Evolutionary conservation across 352 stramenopile genomes (phyloP), one percentile per base, ranked within the genome.

Genomic region (Pythium biforme): DNA sequence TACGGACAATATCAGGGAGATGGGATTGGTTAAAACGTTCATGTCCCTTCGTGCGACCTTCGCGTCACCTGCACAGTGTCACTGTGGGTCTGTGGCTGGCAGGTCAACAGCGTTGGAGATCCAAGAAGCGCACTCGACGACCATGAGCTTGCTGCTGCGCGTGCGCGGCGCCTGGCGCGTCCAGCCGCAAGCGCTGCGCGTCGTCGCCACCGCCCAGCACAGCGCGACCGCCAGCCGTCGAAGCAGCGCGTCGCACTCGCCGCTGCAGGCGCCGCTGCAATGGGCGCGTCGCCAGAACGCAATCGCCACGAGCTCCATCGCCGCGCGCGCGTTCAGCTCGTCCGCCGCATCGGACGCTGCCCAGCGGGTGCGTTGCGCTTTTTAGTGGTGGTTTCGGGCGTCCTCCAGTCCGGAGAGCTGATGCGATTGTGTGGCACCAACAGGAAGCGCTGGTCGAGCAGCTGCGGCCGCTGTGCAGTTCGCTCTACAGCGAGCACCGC

Each of bases 401-500:
- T n/a, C n/a, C n/a, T n/a, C n/a, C n/a, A n/a, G n/a, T n/a, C n/a
- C n/a, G n/a, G n/a, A n/a, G n/a, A n/a, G n/a, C n/a, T n/a, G n/a
- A n/a, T n/a, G n/a, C n/a, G n/a, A n/a, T n/a, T n/a, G n/a, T n/a
- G n/a, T n/a, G n/a, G n/a, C n/a, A n/a, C 37, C 15, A 4, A 39
- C 53, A 76, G 33, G 62, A 51, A 7, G 59, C 75, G 17, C 45
- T 75, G 17, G 72, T 88, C 34, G 43, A 53, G 40, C 31, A 76
- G 41, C 66, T 90, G 12, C 79, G 78, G n/a, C 52, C 68, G 37
- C 76, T 85, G 31, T 89, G 79, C 59, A 83, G 84, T 47, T 58
- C 55, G 47, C 62, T 91, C 7, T 81, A 72, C 56, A 69, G 75
- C 20, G 77, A 91, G 48, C 67, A 78, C n/a, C 68, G 70, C 41